These are phyloP conservation scores for Pholiota conissans DNA, from an alignment of 768 basidiomycete species.

Conservation along the genomic window DNA sequence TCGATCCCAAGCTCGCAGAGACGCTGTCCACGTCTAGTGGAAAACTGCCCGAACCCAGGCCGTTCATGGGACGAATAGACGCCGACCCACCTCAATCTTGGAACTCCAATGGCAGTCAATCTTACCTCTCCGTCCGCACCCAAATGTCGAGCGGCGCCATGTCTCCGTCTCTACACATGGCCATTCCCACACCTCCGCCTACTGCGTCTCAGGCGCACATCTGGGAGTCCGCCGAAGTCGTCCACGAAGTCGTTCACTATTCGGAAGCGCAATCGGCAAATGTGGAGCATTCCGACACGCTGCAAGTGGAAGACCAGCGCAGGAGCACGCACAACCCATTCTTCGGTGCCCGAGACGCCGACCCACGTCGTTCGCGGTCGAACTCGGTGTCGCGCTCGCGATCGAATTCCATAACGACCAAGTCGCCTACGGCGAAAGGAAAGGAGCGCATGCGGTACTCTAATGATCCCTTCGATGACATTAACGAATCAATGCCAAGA, in stretches of 20 bases:
- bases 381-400: conserved; percentile 25
- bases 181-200: conserved; percentile 63
- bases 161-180: conserved; percentile 50
- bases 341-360: conserved; percentile 33
- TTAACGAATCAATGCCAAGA: conserved; percentile 25
- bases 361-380: conserved; percentile 6
- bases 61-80: conserved; percentile 38
- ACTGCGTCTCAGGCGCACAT: conserved; percentile 50
- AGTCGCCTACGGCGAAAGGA: conserved; percentile 37
- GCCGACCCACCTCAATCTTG: conserved; percentile 47
- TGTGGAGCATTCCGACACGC: conserved; percentile 30
- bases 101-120: conserved; percentile 52
- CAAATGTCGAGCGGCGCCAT: conserved; percentile 42
- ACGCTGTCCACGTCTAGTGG: conserved; percentile 43
- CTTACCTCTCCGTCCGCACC: conserved; percentile 50
- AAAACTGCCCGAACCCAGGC: conserved; percentile 33
- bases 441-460: conserved; percentile 32
- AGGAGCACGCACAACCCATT: conserved; percentile 45
- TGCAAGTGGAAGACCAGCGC: conserved; percentile 28
- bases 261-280: not conserved
- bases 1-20: conserved; percentile 53
- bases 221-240: conserved; percentile 72
- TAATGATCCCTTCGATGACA: conserved; percentile 43
- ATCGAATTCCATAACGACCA: conserved; percentile 39
- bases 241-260: conserved; percentile 56